Evolutionary conservation across 768 basidiomycete genomes (phyloP).

Genomic region (Termitomyces titanicus): DNA sequence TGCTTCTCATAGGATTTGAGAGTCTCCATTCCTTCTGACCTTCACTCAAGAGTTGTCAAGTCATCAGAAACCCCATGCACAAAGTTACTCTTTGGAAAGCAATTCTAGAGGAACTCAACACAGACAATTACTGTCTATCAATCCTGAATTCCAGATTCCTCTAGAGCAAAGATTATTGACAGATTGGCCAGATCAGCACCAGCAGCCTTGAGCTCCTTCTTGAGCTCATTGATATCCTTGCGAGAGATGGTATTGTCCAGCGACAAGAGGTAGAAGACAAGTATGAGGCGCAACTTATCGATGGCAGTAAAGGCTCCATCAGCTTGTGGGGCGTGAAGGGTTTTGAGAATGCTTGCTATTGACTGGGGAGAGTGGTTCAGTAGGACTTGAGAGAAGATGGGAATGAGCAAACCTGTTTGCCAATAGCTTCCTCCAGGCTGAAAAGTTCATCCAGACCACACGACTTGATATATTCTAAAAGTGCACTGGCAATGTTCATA

Average conservation of each 20-base stretch:
- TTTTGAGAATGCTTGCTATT: constrained; percentile 77
- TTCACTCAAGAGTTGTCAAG: no score
- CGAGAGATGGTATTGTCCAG: constrained; percentile 78
- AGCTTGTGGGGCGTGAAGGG: constrained; percentile 69
- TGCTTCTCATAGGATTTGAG: no score
- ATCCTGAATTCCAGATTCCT: no score
- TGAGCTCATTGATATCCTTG: constrained; percentile 85
- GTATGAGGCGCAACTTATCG: constrained; percentile 90
- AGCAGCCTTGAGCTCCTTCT: constrained; percentile 78
- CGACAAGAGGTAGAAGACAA: constrained; percentile 93
- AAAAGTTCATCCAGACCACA: constrained; percentile 96
- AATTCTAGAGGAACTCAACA: no score
- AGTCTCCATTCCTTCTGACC: no score
- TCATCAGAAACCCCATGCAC: no score
- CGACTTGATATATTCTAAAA: constrained; percentile 93
- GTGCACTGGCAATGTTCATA: constrained; percentile 97
- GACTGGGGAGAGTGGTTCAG: constrained; percentile 39
- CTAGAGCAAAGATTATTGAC: no score
- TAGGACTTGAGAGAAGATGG: neutral
- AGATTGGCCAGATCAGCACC: constrained; percentile 85
- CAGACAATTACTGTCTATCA: no score
- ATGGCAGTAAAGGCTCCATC: constrained; percentile 63
- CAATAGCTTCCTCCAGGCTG: constrained; percentile 89
- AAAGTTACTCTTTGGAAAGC: no score
- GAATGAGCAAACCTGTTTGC: constrained; percentile 61